A percentile compares a stretch with the other conserved stretches of the same genome.
These are phyloP conservation scores for Gloeostereum incarnatum DNA, from an alignment of 768 basidiomycete species.

Conservation along the genomic window DNA sequence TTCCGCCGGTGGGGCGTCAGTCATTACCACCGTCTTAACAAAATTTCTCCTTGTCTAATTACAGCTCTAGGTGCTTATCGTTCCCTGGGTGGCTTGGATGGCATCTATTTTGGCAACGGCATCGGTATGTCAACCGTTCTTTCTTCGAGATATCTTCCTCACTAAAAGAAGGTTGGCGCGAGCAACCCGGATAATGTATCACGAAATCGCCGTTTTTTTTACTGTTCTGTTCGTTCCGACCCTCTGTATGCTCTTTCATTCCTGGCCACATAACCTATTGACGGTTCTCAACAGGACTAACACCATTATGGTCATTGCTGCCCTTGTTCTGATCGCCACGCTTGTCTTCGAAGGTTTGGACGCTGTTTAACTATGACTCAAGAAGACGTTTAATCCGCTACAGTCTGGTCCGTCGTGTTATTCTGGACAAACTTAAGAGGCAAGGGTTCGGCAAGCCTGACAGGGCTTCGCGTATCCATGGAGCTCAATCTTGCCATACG, in stretches of 20 bases:
- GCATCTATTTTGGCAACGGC: constrained; percentile 27
- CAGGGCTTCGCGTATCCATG: constrained; percentile 14
- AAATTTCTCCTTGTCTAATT: not conserved
- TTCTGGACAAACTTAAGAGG: constrained; percentile 20
- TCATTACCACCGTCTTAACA: not conserved
- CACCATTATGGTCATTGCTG: constrained; percentile 28
- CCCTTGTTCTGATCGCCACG: constrained; percentile 27
- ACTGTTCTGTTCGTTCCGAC: constrained; percentile 32
- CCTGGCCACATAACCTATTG: not conserved
- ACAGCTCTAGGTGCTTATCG: constrained; percentile 25
- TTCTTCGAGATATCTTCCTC: not conserved
- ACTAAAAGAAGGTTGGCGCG: constrained; percentile 11
- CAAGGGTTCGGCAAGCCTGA: constrained; percentile 11
- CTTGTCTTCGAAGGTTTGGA: constrained; percentile 27
- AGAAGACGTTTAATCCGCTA: not conserved
- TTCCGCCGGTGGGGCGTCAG: constrained; percentile 28
- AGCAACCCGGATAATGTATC: constrained; percentile 24
- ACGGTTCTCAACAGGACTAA: constrained; percentile 23
- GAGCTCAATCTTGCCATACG: constrained; percentile 36
- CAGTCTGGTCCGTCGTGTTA: constrained; percentile 32
- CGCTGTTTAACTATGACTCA: not conserved
- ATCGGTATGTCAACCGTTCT: constrained; percentile 15
- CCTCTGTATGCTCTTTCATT: constrained; percentile 20
- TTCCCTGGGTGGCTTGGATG: constrained; percentile 32
- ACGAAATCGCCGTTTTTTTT: constrained; percentile 41